Evolutionary conservation across 306 rosid species (phyloP), one percentile per base, ranked within the genome.

Genomic region (Morella rubra): DNA sequence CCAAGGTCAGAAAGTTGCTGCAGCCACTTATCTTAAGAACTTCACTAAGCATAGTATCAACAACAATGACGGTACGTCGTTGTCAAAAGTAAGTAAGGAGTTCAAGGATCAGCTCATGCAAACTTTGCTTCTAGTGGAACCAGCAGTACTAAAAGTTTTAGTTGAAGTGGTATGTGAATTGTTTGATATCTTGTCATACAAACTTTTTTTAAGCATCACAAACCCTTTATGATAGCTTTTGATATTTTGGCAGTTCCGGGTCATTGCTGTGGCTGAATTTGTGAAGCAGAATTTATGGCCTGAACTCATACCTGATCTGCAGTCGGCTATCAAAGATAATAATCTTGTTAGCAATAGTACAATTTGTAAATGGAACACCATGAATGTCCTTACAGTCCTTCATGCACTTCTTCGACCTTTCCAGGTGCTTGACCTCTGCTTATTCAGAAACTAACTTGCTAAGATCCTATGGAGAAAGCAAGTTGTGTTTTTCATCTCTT

Each of bases 331-430:
- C 76, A 85, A 89, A 65, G 89, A 88, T 77, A 89, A 96, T 65
- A 83, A 84, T 81, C 87, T 91, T 73, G 74, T 88, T 41, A 80
- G 56, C 62, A 65, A 61, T 65, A 78, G 44, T 60, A 75, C 82
- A 5, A 82, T 84, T 20, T 65, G 88, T 9, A 74, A 74, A 10
- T 89, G 93, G 94, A 91, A 78, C 46, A 88, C 93, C 6, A 44
- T 84, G 52, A 93, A 89, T 80, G 83, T 86, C 53, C 88, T 93
- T 56, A 60, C 81, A 27, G 77, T 91, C 85, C 96, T 93, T 77
- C 96, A 82, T 65, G 85, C 98, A 3, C 90, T 91, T 71, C 86
- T 91, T 71, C 91, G 91, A 81, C 98, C 98, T 32, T 93, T 90
- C 72, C 98, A 91, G 93, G 98, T 93, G 85, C 64, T 68, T 45